These are phyloP conservation scores for Aspergillus vadensis DNA, from an alignment of 2,329 filamentous ascomycete species.

Conservation along the genomic window DNA sequence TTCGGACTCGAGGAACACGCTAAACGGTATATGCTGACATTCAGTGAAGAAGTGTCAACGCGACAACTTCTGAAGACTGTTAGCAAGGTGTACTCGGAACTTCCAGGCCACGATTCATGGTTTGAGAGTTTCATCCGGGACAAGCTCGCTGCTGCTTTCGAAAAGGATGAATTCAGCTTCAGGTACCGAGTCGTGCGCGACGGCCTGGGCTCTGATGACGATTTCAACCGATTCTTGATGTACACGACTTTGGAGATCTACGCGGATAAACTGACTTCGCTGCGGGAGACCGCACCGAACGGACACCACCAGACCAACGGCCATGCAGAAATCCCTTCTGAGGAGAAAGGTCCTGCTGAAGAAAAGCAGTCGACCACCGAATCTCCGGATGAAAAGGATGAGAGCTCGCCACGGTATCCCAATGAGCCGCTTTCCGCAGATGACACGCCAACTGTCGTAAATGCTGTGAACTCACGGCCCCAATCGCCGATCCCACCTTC, in stretches of 20 bases:
- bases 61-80: background rate
- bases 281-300: background rate
- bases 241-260: background rate
- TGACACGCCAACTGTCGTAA: background rate
- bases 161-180: background rate
- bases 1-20: background rate
- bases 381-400: background rate
- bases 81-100: background rate
- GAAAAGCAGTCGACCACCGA: background rate
- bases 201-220: background rate
- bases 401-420: background rate
- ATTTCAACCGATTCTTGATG: background rate
- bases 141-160: background rate
- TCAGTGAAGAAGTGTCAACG: background rate
- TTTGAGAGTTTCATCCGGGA: background rate
- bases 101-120: background rate
- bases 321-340: background rate
- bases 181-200: background rate
- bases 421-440: background rate
- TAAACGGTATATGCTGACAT: background rate
- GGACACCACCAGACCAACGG: background rate
- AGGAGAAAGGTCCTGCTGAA: background rate
- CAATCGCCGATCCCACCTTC: background rate
- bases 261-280: background rate
- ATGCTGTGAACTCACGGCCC: background rate